Conservation (phyloP, 73 alveolate genomes). For the Blepharisma stoltei region DNA sequence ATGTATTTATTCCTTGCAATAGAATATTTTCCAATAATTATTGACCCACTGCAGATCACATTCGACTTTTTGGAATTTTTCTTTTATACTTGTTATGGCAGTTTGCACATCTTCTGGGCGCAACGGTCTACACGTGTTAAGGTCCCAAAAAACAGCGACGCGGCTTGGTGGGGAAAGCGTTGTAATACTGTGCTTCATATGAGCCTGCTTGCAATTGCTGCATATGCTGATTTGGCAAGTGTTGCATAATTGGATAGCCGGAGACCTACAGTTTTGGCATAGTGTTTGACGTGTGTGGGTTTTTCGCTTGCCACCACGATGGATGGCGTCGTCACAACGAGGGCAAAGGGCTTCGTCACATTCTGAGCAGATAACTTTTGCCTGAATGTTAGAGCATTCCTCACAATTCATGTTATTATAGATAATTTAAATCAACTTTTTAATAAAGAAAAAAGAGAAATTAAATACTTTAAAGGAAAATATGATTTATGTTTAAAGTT, state of each 20-base stretch:
- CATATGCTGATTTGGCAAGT: not conserved
- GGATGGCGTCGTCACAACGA: constrained; percentile 43
- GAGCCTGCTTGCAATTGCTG: not conserved
- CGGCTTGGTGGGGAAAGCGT: not conserved
- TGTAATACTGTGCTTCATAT: not conserved
- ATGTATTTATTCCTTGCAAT: no score
- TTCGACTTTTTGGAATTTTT: not conserved
- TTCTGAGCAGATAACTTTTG: constrained; percentile 44
- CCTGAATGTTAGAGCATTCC: constrained; percentile 25
- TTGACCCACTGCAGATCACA: no score
- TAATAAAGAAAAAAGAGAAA: no score
- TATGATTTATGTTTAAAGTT: no score
- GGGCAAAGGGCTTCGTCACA: constrained; percentile 54
- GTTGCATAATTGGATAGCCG: not conserved
- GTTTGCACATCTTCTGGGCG: not conserved
- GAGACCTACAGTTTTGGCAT: constrained; percentile 2
- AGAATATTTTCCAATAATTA: no score
- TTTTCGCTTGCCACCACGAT: constrained; percentile 54
- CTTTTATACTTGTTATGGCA: not conserved
- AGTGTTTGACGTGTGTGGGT: constrained; percentile 27
- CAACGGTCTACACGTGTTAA: not conserved
- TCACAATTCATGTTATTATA: constrained; percentile 13
- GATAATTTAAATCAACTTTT: no score
- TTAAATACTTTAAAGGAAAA: no score
- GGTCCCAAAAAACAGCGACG: constrained; percentile 25